Percentiles rank a stretch among this genome's conserved stretches.
These are phyloP conservation scores for Abrus precatorius DNA, from an alignment of 306 rosid genomes.

Conservation along the genomic window DNA sequence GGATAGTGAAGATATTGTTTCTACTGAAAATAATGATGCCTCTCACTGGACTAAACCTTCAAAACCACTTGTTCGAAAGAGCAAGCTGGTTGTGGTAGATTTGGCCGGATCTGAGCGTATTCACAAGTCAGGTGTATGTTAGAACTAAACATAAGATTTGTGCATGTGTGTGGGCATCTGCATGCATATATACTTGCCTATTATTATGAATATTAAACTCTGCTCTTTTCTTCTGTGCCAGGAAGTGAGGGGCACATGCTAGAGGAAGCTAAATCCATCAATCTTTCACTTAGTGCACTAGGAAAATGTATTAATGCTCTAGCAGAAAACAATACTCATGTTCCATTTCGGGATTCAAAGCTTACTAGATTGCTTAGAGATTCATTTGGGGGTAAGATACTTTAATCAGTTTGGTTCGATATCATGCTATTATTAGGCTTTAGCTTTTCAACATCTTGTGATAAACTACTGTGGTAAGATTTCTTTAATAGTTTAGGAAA, in stretches of 20 bases:
- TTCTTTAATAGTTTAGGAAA: slow-evolving; percentile 38
- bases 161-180: slow-evolving; percentile 7
- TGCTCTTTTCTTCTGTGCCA: slow-evolving; percentile 44
- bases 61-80: slow-evolving; percentile 84
- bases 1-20: slow-evolving; percentile 68
- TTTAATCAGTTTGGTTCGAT: slow-evolving; percentile 35
- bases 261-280: slow-evolving; percentile 98
- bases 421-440: neutral
- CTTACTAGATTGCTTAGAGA: slow-evolving; percentile 95
- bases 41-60: slow-evolving; percentile 79
- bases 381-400: slow-evolving; percentile 91
- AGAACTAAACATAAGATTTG: slow-evolving; percentile 5
- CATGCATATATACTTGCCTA: neutral
- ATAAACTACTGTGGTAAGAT: slow-evolving; percentile 28
- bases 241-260: slow-evolving; percentile 97
- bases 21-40: slow-evolving; percentile 75
- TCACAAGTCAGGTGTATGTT: slow-evolving; percentile 85
- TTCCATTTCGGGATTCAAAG: slow-evolving; percentile 99
- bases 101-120: slow-evolving; percentile 98
- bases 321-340: slow-evolving; percentile 92
- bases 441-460: slow-evolving; percentile 3
- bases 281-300: slow-evolving; percentile 92
- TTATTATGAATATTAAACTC: slow-evolving; percentile 20
- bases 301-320: slow-evolving; percentile 97
- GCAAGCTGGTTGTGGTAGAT: slow-evolving; percentile 96